phyloP scores from a whole-genome alignment of 768 basidiomycete genomes.

The Mrakia gelida region DNA sequence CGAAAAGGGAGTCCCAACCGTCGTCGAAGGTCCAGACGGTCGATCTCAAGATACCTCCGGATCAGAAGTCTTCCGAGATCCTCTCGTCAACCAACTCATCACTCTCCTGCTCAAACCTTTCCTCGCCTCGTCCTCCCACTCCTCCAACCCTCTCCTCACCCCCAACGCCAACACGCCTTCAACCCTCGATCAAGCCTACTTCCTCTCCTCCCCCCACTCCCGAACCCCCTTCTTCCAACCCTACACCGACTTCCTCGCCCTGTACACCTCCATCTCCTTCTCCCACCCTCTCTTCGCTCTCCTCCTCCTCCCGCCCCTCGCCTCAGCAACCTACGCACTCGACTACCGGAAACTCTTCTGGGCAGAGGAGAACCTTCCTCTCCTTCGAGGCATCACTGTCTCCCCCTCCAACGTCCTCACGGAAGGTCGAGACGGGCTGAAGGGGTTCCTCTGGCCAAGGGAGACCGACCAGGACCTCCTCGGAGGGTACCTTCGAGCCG shows the following conservation, averaged over 20 bases:
- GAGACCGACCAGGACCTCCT: constrained; percentile 63
- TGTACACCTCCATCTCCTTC: constrained; percentile 91
- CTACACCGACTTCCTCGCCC: constrained; percentile 80
- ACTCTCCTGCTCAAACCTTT: constrained; percentile 57
- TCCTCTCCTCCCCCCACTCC: constrained; percentile 54
- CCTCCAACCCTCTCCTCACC: background rate
- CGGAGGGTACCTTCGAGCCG: constrained; percentile 59
- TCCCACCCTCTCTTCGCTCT: constrained; percentile 68
- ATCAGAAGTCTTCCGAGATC: constrained; percentile 71
- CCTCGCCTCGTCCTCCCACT: background rate
- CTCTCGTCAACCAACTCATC: constrained; percentile 59
- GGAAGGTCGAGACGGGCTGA: constrained; percentile 44
- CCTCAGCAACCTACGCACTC: constrained; percentile 66
- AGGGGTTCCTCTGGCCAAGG: constrained; percentile 66
- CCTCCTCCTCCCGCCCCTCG: constrained; percentile 64
- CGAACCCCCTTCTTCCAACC: constrained; percentile 81
- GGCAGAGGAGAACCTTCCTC: constrained; percentile 64
- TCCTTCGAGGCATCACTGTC: constrained; percentile 51
- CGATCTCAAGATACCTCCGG: background rate
- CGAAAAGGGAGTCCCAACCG: constrained; percentile 58
- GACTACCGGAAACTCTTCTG: constrained; percentile 84
- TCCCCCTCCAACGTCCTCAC: constrained; percentile 35
- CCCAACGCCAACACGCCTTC: constrained; percentile 34
- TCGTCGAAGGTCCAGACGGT: constrained; percentile 32
- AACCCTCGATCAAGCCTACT: constrained; percentile 56